Base-by-base conservation (phyloP, 768 basidiomycete genomes). In the Floccularia luteovirens region DNA sequence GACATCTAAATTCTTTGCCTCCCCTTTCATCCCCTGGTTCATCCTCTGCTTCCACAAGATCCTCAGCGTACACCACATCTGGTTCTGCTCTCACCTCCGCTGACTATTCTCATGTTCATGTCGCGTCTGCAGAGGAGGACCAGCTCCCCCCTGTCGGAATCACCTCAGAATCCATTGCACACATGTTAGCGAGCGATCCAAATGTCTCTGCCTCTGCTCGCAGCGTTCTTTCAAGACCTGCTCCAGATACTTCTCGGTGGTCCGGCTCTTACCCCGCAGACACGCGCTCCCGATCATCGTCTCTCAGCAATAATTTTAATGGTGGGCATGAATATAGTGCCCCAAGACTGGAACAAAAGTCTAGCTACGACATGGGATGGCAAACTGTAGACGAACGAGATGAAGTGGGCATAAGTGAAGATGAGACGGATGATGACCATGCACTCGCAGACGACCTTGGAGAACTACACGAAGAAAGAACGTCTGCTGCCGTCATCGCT, bases 341-440 rank as follows among this genome's bases (percentile, higher is more conserved):
- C 11, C 71, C 74, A 4, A 67, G 62, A 19, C 62, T 80, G 31
- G 69, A 72, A 14, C 73, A 78, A 48, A 79, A 81, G 51, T 75
- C 77, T n/a, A 83, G 81, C 54, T 84, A 80, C 55, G 86, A 89
- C 53, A 66, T 79, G 59, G 74, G 70, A 32, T 89, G 86, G 86
- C 79, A 79, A 52, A 58, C 74, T 1, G 75, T 82, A 6, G 82
- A 83, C 52, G 82, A 84, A 53, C 71, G 75, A 43, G 83, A 87
- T 44, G 82, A 85, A 51, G 63, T 64, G 30, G 74, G 68, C 19
- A 46, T 79, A 32, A 70, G 72, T 17, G 83, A 78, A 38, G 63
- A 82, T 58, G 74, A 75, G 44, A 72, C 71, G 7, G 74, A 74
- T 50, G 69, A 73, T 42, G 68, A 68, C 34, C 61, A 56, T 39